Conservation (phyloP, 345 rosid genomes). For the Triadica sebifera region DNA sequence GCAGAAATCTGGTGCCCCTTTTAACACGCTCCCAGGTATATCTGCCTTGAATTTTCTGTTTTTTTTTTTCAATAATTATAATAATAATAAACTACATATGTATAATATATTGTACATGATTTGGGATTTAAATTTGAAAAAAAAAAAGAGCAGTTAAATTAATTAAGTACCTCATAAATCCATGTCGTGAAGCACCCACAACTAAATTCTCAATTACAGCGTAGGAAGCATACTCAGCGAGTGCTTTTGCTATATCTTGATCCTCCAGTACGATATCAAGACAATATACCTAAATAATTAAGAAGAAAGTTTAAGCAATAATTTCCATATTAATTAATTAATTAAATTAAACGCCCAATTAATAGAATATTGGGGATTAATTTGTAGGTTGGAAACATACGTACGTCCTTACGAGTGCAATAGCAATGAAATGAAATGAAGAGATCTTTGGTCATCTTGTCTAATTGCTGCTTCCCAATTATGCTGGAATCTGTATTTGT, state of each 20-base stretch:
- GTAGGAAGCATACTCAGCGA: slow-evolving; percentile 66
- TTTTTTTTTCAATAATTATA: not conserved
- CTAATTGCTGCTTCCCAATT: slow-evolving; percentile 35
- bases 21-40: slow-evolving; percentile 53
- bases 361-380: not conserved
- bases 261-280: slow-evolving; percentile 66
- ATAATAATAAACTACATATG: not conserved
- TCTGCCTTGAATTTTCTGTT: slow-evolving; percentile 71
- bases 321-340: not conserved
- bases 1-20: slow-evolving; percentile 82
- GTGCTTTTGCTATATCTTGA: slow-evolving; percentile 57
- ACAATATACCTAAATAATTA: slow-evolving; percentile 46
- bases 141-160: not conserved
- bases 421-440: slow-evolving; percentile 83
- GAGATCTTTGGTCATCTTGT: slow-evolving; percentile 53
- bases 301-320: not conserved
- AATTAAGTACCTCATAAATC: slow-evolving; percentile 60
- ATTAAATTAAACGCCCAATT: too few species aligned
- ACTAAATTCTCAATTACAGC: slow-evolving; percentile 74
- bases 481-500: slow-evolving; percentile 13
- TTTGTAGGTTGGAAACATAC: slow-evolving; percentile 17
- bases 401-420: slow-evolving; percentile 87
- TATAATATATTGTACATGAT: not conserved
- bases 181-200: slow-evolving; percentile 71
- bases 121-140: not conserved